A percentile compares a stretch with the other conserved stretches of the same genome.
phyloP scores from a whole-genome alignment of 2,329 filamentous ascomycete species.

The Nigrospora osmanthi region DNA sequence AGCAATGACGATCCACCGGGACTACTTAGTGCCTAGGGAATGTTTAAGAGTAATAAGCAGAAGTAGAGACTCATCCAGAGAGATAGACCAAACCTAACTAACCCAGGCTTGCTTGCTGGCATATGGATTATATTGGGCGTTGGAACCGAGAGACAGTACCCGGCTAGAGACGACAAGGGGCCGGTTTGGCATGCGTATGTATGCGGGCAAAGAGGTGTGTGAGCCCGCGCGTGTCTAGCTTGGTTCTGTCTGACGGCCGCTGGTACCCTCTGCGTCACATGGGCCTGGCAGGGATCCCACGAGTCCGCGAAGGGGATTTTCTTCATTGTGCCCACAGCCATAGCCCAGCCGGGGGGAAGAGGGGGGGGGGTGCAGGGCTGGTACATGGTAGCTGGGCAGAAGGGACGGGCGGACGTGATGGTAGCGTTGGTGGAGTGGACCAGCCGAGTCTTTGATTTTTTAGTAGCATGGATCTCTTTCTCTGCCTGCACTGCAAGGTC shows the following conservation, averaged over 20 bases:
- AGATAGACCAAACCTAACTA: constrained; percentile 18
- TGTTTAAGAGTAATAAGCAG: constrained; percentile 15
- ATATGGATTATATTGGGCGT: constrained; percentile 25
- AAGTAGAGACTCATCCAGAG: constrained; percentile 17
- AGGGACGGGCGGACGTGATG: constrained; percentile 5
- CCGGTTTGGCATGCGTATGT: constrained; percentile 24
- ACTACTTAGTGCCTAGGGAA: constrained; percentile 12
- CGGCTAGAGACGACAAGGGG: constrained; percentile 21
- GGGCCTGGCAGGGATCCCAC: constrained; percentile 25
- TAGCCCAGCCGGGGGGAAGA: constrained; percentile 5
- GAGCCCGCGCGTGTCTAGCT: constrained; percentile 19
- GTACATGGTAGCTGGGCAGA: constrained; percentile 14
- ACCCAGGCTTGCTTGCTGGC: constrained; percentile 18
- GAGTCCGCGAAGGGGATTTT: constrained; percentile 18
- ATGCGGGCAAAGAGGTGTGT: constrained; percentile 22
- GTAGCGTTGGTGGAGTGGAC: constrained; percentile 4
- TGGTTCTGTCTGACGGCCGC: constrained; percentile 23
- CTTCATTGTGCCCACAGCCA: constrained; percentile 21
- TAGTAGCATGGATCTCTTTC: constrained; percentile 8
- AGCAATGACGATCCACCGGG: constrained; percentile 1
- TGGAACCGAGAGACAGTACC: constrained; percentile 26
- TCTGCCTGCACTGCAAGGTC: constrained; percentile 14
- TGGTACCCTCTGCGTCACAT: constrained; percentile 26
- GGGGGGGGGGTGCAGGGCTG: constrained; percentile 14
- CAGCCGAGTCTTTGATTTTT: constrained; percentile 19